Conservation (phyloP, 1,284 basidiomycete genomes). For the Polyporus tsugae region DNA sequence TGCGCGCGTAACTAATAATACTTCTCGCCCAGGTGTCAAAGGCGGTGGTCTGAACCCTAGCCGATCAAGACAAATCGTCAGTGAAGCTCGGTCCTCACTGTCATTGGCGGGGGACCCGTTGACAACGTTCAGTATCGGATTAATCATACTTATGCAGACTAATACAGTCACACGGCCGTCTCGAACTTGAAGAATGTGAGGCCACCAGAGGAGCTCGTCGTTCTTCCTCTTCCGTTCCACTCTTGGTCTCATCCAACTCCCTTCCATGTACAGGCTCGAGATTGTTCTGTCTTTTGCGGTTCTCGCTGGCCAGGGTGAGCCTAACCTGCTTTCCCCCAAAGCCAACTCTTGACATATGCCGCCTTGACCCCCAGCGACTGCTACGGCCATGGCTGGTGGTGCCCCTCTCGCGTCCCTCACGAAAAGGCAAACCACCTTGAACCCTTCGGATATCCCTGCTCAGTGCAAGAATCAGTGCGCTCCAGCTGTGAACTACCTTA, state of each 20-base stretch:
- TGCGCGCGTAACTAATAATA: background rate
- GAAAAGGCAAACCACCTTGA: background rate
- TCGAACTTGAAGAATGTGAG: background rate
- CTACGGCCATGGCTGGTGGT: slow-evolving; percentile 11
- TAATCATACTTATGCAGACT: background rate
- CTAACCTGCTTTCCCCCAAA: background rate
- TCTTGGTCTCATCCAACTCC: background rate
- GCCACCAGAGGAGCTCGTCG: background rate
- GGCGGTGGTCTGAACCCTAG: background rate
- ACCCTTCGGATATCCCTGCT: background rate
- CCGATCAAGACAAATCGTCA: background rate
- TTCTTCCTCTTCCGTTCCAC: background rate
- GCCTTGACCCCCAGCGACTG: background rate
- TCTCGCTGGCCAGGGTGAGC: background rate
- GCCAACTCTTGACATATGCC: background rate
- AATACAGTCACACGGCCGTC: background rate
- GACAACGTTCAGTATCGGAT: background rate
- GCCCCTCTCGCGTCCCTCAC: background rate
- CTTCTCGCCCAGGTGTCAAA: background rate
- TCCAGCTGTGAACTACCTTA: background rate
- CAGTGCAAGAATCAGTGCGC: background rate
- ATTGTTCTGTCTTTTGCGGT: background rate
- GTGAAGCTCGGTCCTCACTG: background rate
- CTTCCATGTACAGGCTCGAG: background rate
- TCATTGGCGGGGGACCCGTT: background rate